Percentiles rank a stretch among this genome's conserved stretches.
Conservation (phyloP, 2,329 filamentous ascomycete species). For the Penicillium sp. region DNA sequence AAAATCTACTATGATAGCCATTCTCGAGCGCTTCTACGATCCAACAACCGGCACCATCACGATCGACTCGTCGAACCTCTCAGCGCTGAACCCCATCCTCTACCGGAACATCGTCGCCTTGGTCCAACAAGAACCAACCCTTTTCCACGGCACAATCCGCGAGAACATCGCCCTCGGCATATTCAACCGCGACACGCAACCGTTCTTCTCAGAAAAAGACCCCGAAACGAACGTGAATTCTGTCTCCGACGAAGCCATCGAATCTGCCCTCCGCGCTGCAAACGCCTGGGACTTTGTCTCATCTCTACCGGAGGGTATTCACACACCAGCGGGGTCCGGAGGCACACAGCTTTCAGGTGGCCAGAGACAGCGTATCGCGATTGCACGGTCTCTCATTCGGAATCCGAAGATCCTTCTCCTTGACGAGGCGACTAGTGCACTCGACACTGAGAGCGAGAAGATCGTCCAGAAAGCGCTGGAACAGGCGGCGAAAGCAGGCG, state of each 20-base stretch:
- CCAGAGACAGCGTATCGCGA: slow-evolving; percentile 93
- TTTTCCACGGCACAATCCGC: slow-evolving; percentile 89
- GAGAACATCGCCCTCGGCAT: slow-evolving; percentile 89
- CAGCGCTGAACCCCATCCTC: slow-evolving; percentile 77
- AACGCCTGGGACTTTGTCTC: slow-evolving; percentile 93
- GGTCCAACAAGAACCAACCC: slow-evolving; percentile 90
- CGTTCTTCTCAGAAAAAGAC: not conserved
- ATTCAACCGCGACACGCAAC: slow-evolving; percentile 57
- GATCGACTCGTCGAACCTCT: slow-evolving; percentile 82
- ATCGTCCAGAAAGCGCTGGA: slow-evolving; percentile 74
- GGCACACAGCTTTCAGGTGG: slow-evolving; percentile 85
- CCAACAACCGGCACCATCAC: slow-evolving; percentile 78
- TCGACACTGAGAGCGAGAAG: slow-evolving; percentile 56
- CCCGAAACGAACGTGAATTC: not conserved
- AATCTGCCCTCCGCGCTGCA: slow-evolving; percentile 81
- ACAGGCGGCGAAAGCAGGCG: slow-evolving; percentile 70
- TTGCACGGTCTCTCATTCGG: slow-evolving; percentile 85
- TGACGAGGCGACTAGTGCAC: slow-evolving; percentile 71
- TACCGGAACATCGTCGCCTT: slow-evolving; percentile 85
- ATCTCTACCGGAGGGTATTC: slow-evolving; percentile 82
- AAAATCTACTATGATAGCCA: slow-evolving; percentile 89
- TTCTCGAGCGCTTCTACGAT: slow-evolving; percentile 95
- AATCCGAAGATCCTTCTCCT: slow-evolving; percentile 85
- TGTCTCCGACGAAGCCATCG: slow-evolving; percentile 72
- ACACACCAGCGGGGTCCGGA: slow-evolving; percentile 84